Evolutionary conservation across 139 green algal species (phyloP).

Genomic region (Eudorina sp.): DNA sequence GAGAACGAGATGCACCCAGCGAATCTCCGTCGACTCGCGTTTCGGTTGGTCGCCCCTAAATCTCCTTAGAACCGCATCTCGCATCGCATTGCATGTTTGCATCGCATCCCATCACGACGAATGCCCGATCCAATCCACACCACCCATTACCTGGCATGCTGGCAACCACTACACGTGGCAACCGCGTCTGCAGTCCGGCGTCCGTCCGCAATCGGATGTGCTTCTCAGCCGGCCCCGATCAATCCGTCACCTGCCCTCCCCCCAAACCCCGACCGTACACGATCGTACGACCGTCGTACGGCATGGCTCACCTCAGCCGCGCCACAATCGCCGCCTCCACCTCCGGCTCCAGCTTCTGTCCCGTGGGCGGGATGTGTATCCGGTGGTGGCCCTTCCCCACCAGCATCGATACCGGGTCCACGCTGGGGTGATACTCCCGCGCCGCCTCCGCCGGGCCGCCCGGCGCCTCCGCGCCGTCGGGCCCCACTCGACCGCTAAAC

Average conservation of each 20-base stretch:
- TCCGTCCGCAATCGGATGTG: not conserved
- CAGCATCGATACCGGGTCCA: not conserved
- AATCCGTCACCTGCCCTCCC: no score
- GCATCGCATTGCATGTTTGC: no score
- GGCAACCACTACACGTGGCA: not conserved
- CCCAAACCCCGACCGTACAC: not conserved
- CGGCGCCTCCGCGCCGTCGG: not conserved
- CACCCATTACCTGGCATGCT: not conserved
- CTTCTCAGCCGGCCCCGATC: not conserved
- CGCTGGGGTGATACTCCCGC: constrained; percentile 25
- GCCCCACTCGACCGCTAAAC: not conserved
- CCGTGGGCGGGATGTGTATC: not conserved
- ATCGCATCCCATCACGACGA: no score
- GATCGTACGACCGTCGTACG: no score
- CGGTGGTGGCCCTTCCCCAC: constrained; percentile 34
- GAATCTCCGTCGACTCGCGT: no score
- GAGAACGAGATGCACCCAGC: no score
- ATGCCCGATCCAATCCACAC: not conserved
- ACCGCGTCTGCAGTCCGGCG: no score
- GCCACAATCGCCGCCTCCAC: constrained; percentile 4
- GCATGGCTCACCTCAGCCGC: not conserved
- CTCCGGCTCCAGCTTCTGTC: not conserved
- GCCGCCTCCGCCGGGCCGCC: not conserved
- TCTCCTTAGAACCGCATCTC: no score
- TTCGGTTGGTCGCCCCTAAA: no score